Base-by-base conservation (phyloP, 139 green algal genomes). In the Chlorella sp. region DNA sequence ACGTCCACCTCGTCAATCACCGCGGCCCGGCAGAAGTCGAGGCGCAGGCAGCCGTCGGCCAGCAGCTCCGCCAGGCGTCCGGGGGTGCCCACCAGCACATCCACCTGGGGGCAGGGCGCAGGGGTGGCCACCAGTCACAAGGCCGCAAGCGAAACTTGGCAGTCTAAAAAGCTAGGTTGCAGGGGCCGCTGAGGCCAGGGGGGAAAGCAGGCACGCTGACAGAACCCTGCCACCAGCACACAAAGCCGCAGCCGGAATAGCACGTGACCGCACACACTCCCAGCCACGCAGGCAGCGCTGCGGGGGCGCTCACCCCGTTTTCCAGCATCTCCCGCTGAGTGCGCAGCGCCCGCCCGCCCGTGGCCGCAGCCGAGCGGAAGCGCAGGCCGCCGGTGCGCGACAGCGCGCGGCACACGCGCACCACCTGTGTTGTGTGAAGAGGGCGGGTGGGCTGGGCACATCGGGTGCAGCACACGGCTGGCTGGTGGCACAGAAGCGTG, bases 1-100 rank as follows among this genome's bases (percentile, higher is more conserved):
- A 98, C 91, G 80, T 98, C 96, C 79, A 93, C 93, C 89, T 98
- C 96, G 85, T 98, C 96, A 86, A 96, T 84, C 41, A 98, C 95
- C 19, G 98, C 58, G 13, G 84, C 84, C 16, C 54, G 46, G 80
- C 89, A 92, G 38, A 65, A 43, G 14, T 81, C 68, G 20, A 98
- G 80, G 43, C 73, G 36, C 85, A 98, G 88, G 34, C 48, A 86
- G 28, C 92, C 91, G 3, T 77, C 73, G 36, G 20, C 24, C 44
- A 96, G 62, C 67, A 94, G 92, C 74, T 92, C 81, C 30, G 76
- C 20, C 67, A 97, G 84, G 28, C 95, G 89, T 6, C 93, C 94
- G 0, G 96, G 95, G 0, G 95, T 97, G 67, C 89, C 90, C 32
- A 98, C 86, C 54, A 97, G 62, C 67, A 98, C 80, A 87, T 98